Percentiles rank a stretch among this genome's conserved stretches.
Conservation (phyloP, 2,329 filamentous ascomycete genomes). For the Blumeria graminis region DNA sequence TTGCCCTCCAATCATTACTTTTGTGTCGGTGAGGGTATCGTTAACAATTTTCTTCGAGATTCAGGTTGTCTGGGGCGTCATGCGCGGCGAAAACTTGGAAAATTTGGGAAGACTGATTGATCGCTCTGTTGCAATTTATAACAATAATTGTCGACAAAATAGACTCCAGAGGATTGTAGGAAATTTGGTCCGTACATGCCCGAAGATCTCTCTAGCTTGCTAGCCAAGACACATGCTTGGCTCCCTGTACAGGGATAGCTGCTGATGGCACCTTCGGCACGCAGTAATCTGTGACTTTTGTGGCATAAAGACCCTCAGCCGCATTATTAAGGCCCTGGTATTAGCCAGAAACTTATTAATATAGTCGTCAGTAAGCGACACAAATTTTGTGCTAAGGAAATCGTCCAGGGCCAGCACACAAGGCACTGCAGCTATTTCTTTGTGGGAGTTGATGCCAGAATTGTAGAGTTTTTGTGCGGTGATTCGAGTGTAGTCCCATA, state of each 20-base stretch:
- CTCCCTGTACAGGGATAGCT: background rate
- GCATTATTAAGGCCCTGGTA: background rate
- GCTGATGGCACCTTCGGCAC: background rate
- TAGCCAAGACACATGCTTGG: background rate
- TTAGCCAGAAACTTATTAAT: background rate
- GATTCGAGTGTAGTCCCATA: background rate
- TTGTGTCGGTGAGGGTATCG: background rate
- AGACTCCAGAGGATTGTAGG: background rate
- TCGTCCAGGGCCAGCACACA: background rate
- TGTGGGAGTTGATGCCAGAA: background rate
- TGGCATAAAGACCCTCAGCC: background rate
- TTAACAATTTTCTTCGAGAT: background rate
- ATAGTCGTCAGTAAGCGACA: background rate
- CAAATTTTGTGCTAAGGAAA: background rate
- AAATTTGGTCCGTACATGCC: background rate
- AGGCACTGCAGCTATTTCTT: background rate
- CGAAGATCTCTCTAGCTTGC: background rate
- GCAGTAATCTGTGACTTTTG: background rate
- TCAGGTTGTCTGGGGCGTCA: too few species aligned
- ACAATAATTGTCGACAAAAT: background rate
- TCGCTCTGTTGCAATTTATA: background rate
- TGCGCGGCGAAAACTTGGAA: background rate
- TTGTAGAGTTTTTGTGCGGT: background rate
- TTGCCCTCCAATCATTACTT: background rate
- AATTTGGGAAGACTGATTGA: background rate